Evolutionary conservation across 2,329 filamentous ascomycete species (phyloP), one percentile per base, ranked within the genome.

Genomic region (Mycosphaerelloides madeirae): DNA sequence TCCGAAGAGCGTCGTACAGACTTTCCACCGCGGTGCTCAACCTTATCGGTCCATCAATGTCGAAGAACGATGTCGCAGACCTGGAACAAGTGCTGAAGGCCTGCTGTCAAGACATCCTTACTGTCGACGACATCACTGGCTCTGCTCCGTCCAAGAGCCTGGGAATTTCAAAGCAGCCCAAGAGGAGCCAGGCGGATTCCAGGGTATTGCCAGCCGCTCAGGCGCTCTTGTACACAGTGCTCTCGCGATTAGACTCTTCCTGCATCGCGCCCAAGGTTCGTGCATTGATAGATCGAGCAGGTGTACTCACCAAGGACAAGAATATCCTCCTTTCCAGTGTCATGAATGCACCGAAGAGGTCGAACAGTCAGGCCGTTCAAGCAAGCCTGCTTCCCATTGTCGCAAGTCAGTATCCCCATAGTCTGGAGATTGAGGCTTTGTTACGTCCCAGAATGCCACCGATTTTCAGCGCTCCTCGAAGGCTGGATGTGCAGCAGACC

Each of bases 351-450:
- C 80, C 50, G 71, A 78, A 58, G 75, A 81, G 61, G 78, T 83
- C 32, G 73, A 47, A 48, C 13, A 38, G 42, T 31, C 38, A 41
- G 8, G 52, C 50, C 9, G 79, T 52, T 9, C 77, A 79, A 40
- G 75, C 85, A 20, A 93, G 84, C 63, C 83, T 95, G 37, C 67
- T 95, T 37, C 90, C 91, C 0, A 85, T 95, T 57, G 70, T 96
- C 19, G 78, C 81, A 6, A 77, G 81, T 43, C 76, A 79, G 39
- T 86, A 81, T 57, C 74, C 81, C 0, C 64, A 75, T 9, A 78
- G 83, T 38, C 72, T 78, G 44, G 77, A 76, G 13, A 79, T 93
- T 1, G 90, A 96, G 65, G 76, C 85, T 8, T 64, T 96, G 44
- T 72, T 87, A 16, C 57, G 71, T 47, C 73, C 73, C 4, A 60